phyloP scores from a whole-genome alignment of 805 yeast genomes.

The Scheffersomyces coipomensis region DNA sequence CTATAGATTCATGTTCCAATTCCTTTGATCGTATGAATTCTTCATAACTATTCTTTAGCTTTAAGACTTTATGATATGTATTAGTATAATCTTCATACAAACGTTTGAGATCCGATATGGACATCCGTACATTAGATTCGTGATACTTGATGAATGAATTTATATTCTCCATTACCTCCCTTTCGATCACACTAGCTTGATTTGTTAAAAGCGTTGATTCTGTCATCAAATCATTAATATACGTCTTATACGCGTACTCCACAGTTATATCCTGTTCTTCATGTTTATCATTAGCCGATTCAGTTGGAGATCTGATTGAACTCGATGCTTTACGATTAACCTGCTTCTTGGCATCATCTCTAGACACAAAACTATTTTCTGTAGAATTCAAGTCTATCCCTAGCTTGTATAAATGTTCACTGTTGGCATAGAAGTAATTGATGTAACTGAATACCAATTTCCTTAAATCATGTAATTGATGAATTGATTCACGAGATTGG shows the following conservation, averaged over 20 bases:
- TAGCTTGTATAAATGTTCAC: slow-evolving; percentile 30
- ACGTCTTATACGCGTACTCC: slow-evolving; percentile 6
- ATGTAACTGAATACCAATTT: slow-evolving; percentile 35
- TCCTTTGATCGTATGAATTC: not conserved
- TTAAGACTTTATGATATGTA: not conserved
- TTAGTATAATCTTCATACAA: not conserved
- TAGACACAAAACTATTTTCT: slow-evolving; percentile 17
- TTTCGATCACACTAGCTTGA: slow-evolving; percentile 33
- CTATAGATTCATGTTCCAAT: not conserved
- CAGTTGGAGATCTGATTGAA: no score
- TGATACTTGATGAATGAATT: slow-evolving; percentile 32
- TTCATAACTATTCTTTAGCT: not conserved
- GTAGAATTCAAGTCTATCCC: slow-evolving; percentile 19
- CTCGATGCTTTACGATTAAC: slow-evolving; percentile 7
- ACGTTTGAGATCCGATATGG: not conserved
- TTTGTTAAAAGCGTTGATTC: slow-evolving; percentile 22
- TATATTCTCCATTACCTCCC: slow-evolving; percentile 29
- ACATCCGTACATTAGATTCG: slow-evolving; percentile 24
- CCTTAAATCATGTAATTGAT: slow-evolving; percentile 40
- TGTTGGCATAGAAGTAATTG: slow-evolving; percentile 32
- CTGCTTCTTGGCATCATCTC: not conserved
- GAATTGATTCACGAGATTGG: slow-evolving; percentile 31
- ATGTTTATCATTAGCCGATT: no score
- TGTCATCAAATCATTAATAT: slow-evolving; percentile 15
- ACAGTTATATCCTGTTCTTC: not conserved